Evolutionary conservation across 352 stramenopile genomes (phyloP), one percentile per base, ranked within the genome.

Genomic region (Blastocystis sp.): DNA sequence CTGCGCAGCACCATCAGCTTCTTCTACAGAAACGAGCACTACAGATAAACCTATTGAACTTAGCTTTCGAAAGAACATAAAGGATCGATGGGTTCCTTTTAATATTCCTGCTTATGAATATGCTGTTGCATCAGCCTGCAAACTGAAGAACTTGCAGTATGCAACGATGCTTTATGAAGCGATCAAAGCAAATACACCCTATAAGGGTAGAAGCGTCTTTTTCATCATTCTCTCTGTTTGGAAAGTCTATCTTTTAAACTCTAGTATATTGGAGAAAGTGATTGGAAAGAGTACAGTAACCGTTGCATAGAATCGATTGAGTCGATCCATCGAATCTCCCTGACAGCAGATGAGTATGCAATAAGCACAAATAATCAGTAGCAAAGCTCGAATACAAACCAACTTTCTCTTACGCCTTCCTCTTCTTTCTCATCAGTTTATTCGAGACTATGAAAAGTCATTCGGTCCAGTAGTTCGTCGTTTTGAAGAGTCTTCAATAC

Each of bases 121-220:
- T 29, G 73, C 50, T 5, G 68, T 84, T 18, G 53, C 47, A 2
- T 34, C 45, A 9, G 56, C 53, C 3, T 84, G 73, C 18, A 13
- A 37, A 47, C 50, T 84, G 34, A 50, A 66, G 73, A 84, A 66
- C 26, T 29, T 66, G 3, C 53, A 84, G 6, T 84, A 66, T 43
- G 73, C 73, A 3, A 64, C 26, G 26, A 47, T 84, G n/a, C n/a
- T 84, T 50, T 84, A 84, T 45, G 45, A 66, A 34, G 29, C 29
- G 29, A 34, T 34, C 29, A 34, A 34, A 34, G 29, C 29, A 34
- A 34, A 34, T 34, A 34, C 29, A 34, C 29, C 29, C 1, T 34
- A 34, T 34, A 34, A 34, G 29, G 29, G 29, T 34, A 34, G 29
- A 34, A 34, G 29, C 29, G 29, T 34, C 29, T 34, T 34, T 34